phyloP scores from a whole-genome alignment of 441 rosid genomes.

The Metrosideros polymorpha region DNA sequence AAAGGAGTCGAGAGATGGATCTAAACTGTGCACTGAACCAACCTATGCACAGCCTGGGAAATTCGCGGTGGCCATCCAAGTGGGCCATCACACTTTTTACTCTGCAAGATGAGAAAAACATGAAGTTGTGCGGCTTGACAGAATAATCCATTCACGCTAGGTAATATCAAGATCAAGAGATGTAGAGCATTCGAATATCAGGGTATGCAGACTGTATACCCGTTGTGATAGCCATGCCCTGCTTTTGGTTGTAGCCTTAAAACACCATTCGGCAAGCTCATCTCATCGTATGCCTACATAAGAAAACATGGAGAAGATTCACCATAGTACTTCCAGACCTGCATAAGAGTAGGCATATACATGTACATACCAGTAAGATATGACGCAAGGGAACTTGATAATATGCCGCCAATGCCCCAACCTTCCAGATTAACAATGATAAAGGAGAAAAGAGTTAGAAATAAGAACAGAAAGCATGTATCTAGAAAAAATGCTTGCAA shows the following conservation, averaged over 20 bases:
- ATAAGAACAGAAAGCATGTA: not conserved
- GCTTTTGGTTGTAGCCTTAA: slow-evolving; percentile 83
- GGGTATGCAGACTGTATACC: slow-evolving; percentile 33
- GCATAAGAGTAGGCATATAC: not conserved
- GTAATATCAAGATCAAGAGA: not conserved
- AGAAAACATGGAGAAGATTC: not conserved
- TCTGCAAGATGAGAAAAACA: slow-evolving; percentile 23
- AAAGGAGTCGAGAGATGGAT: not conserved
- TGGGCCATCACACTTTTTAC: slow-evolving; percentile 72
- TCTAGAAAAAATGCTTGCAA: not conserved
- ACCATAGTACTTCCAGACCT: not conserved
- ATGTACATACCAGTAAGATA: slow-evolving; percentile 55
- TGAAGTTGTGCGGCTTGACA: not conserved
- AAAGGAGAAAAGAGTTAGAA: not conserved
- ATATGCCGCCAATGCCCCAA: slow-evolving; percentile 84
- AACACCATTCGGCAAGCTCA: slow-evolving; percentile 86
- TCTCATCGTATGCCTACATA: slow-evolving; percentile 67
- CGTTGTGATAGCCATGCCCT: slow-evolving; percentile 84
- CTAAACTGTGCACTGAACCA: not conserved
- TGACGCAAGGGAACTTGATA: slow-evolving; percentile 91
- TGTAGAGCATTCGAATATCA: not conserved
- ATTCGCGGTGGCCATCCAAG: slow-evolving; percentile 61
- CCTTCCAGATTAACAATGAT: slow-evolving; percentile 25
- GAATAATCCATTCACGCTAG: not conserved
- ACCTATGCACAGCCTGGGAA: slow-evolving; percentile 83